A percentile compares a stretch with the other conserved stretches of the same genome.
Evolutionary conservation across 768 basidiomycete genomes (phyloP).

Genomic region (Royoungia palumana): DNA sequence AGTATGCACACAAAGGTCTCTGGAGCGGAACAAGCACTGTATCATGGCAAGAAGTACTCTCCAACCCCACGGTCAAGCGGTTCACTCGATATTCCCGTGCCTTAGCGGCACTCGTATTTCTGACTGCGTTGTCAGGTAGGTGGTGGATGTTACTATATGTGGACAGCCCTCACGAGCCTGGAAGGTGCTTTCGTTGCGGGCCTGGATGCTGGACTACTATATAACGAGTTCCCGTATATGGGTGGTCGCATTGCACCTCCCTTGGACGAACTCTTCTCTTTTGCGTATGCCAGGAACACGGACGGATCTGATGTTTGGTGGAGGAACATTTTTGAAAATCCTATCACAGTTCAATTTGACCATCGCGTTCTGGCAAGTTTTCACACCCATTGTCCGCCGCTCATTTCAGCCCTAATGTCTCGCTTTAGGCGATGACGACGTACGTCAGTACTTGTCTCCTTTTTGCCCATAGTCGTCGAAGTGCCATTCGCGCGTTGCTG

Average conservation of each 20-base stretch:
- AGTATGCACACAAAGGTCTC: slow-evolving; percentile 51
- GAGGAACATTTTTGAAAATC: slow-evolving; percentile 96
- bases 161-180: not conserved
- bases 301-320: slow-evolving; percentile 85
- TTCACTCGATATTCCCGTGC: slow-evolving; percentile 60
- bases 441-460: slow-evolving; percentile 67
- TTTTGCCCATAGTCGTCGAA: slow-evolving; percentile 54
- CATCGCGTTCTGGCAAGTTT: slow-evolving; percentile 83
- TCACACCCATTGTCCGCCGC: not conserved
- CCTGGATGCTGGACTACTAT: slow-evolving; percentile 92
- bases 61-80: slow-evolving; percentile 52
- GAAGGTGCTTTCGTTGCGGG: slow-evolving; percentile 97
- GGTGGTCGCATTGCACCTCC: slow-evolving; percentile 85
- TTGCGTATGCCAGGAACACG: slow-evolving; percentile 63
- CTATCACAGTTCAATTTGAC: slow-evolving; percentile 95
- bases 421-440: slow-evolving; percentile 74
- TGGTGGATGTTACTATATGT: not conserved
- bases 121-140: slow-evolving; percentile 90
- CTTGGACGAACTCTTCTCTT: slow-evolving; percentile 73
- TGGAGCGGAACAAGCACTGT: slow-evolving; percentile 55
- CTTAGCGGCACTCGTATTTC: slow-evolving; percentile 75
- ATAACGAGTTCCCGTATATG: slow-evolving; percentile 98
- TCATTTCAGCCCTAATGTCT: not conserved
- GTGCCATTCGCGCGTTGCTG: slow-evolving; percentile 44
- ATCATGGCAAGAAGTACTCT: slow-evolving; percentile 45